Base-by-base conservation (phyloP, 1,284 basidiomycete genomes). In the Leccinum pachyderme region DNA sequence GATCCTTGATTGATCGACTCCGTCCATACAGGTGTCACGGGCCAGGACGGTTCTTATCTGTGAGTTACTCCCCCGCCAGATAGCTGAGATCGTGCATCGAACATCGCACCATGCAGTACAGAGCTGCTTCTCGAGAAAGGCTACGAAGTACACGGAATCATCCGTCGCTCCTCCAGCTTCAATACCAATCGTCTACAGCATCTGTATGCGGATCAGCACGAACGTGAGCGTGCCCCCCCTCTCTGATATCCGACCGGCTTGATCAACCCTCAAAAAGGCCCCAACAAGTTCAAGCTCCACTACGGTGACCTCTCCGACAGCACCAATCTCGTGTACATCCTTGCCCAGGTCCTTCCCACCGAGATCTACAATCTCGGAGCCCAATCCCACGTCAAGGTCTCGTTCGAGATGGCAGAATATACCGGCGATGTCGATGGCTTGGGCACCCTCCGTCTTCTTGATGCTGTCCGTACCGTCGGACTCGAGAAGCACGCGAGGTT, bases 341-440 rank as follows among this genome's bases (percentile, higher is more conserved):
- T 96, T 69, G 89, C 93, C 3, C 85, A 91, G 66, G 92, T 95
- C 52, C 89, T 89, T 67, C 94, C 93, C 0, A 89, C 91, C 24
- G 93, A 96, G 73, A 87, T 96, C 55, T 96, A 95, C 82, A 96
- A 96, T 73, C 86, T 96, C 47, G 93, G 92, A 47, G 94, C 94
- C n/a, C 93, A 96, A 72, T 93, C 90, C 50, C 93, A 96, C 75
- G 93, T 96, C 77, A 96, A 96, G 73, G 93, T 96, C 61, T 95
- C 93, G 29, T 96, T 96, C 73, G 93, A 95, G 74, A 95, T 96
- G 91, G 91, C 93, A 35, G 93, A 96, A 75, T 96, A 96, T 75
- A 96, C 94, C 0, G 92, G 89, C 55, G 92, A 96, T 66, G 93
- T 96, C 51, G 94, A 96, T 65, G 94, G 86, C 9, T 79, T 95